Base-by-base conservation (phyloP, 768 basidiomycete species). In the Leccinum aurantiacum region DNA sequence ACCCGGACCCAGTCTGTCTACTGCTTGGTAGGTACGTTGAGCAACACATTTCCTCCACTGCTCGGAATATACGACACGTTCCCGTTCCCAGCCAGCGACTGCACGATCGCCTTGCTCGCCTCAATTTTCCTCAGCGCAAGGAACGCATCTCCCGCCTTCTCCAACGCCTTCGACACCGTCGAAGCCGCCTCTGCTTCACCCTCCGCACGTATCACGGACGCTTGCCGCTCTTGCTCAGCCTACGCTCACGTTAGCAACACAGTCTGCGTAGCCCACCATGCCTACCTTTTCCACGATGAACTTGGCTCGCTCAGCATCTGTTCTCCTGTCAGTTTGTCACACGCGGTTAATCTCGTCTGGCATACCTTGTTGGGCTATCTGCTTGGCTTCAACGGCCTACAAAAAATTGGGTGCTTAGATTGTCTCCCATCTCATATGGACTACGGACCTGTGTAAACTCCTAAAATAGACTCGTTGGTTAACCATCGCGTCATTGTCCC, bases 181-280 rank as follows among this genome's bases (percentile, higher is more conserved):
- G 86, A 78, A 2, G 97, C 97, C 5, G 97, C 97, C 77, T 98
- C 95, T 2, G 96, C 97, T 79, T 99, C 96, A 56, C 97, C 97
- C 74, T 99, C 96, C 1, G 97, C 97, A 50, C 97, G 87, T 58
- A 99, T 98, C 60, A 99, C 95, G 1, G 95, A 91, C 0, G 97
- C 97, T 80, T 98, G 95, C 61, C 95, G 87, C 74, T 99, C 97
- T 89, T 99, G 97, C 73, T 98, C 97, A 29, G 97, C 95, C 94
- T 96, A 64, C 29, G 37, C 24, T 54, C 58, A n/a, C 8, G 15
- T 75, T 53, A 74, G 65, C 41, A 64, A 63, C 55, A 22, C 60
- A 58, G 10, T 47, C 53, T 41, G 27, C 29, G 41, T 25, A n/a
- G 19, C 49, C 8, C 41, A 50, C 5, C 41, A 15, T 11, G 48